Base-by-base conservation (phyloP, 1,284 basidiomycete genomes). In the Termitomyces sp. region DNA sequence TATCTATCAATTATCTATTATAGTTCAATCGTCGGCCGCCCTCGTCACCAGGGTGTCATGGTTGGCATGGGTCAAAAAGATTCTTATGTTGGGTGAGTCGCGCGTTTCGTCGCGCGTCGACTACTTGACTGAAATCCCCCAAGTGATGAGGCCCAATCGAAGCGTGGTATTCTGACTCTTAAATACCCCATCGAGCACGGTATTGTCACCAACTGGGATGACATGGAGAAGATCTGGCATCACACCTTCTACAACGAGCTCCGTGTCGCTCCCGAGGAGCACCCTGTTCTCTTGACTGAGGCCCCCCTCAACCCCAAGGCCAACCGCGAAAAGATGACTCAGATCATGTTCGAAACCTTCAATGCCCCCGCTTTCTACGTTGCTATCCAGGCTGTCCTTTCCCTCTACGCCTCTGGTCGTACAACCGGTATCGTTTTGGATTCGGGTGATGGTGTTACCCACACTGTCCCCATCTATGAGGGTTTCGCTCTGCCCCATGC, bases 291-390 rank as follows among this genome's bases (percentile, higher is more conserved):
- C 40, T 80, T 96, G 63, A 95, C 93, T 59, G 93, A 96, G 75
- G 93, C 92, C n/a, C 92, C 76, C 10, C 83, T 93, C 61, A 96
- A 94, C 80, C 92, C 93, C 64, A 95, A 94, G 80, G 88, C 87
- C 57, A 94, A 95, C 79, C 80, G 92, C 69, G 92, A 96, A 78
- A 94, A 94, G 82, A 94, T 94, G 91, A 93, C 91, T 57, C 91
- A 94, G 76, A 93, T 94, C 80, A 94, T 94, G 90, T 96, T 96
- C 72, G 92, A 96, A 80, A 95, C 92, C 43, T 95, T 96, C 84
- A 95, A 94, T 74, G 84, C 83, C 4, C 92, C 92, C 52, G 92
- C 92, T 14, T 93, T 95, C 80, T 94, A 94, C 78, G 91, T 94
- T 62, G 82, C 89, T 54, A 93, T 94, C 72, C 93, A 95, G 77